Evolutionary conservation across 2,329 filamentous ascomycete species (phyloP).

Genomic region (Aspergillus proliferans): DNA sequence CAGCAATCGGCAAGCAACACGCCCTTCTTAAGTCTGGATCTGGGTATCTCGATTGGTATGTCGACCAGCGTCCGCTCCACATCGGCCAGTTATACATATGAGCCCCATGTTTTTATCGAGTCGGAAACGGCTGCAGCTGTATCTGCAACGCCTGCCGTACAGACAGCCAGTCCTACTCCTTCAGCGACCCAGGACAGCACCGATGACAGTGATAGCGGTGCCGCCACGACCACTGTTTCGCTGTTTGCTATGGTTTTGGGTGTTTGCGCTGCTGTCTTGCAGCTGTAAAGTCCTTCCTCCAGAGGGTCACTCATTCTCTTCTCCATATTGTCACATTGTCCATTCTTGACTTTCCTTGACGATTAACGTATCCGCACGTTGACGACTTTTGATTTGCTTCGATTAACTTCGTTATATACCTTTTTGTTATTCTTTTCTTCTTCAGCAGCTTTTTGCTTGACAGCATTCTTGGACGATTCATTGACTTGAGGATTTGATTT

Average conservation of each 20-base stretch:
- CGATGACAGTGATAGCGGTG: constrained; percentile 2
- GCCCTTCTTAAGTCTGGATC: constrained; percentile 12
- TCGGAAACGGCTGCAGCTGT: constrained; percentile 11
- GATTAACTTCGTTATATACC: no score
- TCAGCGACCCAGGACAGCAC: constrained; percentile 1
- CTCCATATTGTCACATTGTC: constrained; percentile 1
- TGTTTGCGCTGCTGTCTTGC: constrained; percentile 11
- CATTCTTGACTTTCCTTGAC: constrained; percentile 5
- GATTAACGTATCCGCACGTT: constrained; percentile 3
- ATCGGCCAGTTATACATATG: constrained; percentile 23
- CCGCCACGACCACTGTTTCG: constrained; percentile 10
- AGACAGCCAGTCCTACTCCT: constrained; percentile 2
- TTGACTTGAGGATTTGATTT: no score
- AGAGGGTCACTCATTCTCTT: no score
- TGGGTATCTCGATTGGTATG: constrained; percentile 6
- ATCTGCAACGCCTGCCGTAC: background rate
- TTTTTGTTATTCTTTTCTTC: no score
- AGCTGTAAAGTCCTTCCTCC: background rate
- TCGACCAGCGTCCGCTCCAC: constrained; percentile 14
- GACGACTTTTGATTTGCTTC: constrained; percentile 4
- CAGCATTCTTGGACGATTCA: no score
- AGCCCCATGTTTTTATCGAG: constrained; percentile 23
- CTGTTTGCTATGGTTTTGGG: constrained; percentile 13
- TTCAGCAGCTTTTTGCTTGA: no score
- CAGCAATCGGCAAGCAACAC: constrained; percentile 8